These are phyloP conservation scores for Annona cherimola DNA, from an alignment of 164 flowering plant genomes.

Conservation along the genomic window DNA sequence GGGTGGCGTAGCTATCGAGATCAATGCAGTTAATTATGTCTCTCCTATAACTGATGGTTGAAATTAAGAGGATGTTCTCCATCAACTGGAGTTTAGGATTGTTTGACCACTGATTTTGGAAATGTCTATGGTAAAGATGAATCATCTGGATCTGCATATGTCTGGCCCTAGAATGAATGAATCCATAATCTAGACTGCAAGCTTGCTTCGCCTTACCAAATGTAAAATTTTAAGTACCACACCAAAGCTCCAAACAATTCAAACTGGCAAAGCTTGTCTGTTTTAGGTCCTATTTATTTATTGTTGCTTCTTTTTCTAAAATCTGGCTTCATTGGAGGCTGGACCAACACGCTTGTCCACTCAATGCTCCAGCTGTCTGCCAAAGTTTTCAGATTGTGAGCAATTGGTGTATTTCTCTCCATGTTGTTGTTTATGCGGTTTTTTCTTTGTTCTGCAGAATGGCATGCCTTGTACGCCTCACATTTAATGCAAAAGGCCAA, in stretches of 20 bases:
- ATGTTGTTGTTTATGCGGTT: neutral
- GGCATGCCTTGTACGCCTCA: slow-evolving; percentile 70
- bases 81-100: neutral
- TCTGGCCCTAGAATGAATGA: neutral
- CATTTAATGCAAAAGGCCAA: slow-evolving; percentile 70
- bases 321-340: neutral
- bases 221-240: too few relatives aligned
- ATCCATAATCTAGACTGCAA: too few relatives aligned
- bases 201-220: too few relatives aligned
- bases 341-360: neutral
- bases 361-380: neutral
- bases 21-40: too few relatives aligned
- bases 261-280: too few relatives aligned
- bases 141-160: neutral
- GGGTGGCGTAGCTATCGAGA: too few relatives aligned
- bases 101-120: neutral
- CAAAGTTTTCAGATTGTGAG: neutral
- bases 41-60: neutral
- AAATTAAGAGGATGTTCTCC: neutral
- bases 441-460: slow-evolving; percentile 14
- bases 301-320: too few relatives aligned
- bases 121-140: neutral
- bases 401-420: neutral
- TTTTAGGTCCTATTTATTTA: too few relatives aligned
- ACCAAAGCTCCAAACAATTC: too few relatives aligned